phyloP scores from a whole-genome alignment of 2,329 filamentous ascomycete species.

The Microcyclosporella mali region DNA sequence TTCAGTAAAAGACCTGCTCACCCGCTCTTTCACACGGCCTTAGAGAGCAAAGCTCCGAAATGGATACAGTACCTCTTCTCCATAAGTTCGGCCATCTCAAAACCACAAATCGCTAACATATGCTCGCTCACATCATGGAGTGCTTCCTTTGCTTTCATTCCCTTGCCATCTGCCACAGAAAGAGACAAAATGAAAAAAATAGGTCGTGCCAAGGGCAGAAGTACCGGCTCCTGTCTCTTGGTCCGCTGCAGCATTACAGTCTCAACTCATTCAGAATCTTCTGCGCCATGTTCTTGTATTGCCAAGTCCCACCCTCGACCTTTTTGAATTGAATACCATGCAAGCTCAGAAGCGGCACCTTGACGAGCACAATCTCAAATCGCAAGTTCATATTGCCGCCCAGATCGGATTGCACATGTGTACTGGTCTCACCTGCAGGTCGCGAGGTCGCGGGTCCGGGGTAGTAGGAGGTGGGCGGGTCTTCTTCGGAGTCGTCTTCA shows the following conservation, averaged over 20 bases:
- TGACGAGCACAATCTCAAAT: constrained; percentile 97
- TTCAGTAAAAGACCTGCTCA: too few species aligned
- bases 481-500: constrained; percentile 28
- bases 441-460: constrained; percentile 32
- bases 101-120: too few species aligned
- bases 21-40: too few species aligned
- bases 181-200: neutral
- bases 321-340: constrained; percentile 99
- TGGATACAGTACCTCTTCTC: too few species aligned
- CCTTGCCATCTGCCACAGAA: neutral
- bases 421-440: constrained; percentile 77
- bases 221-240: constrained; percentile 4
- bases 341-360: constrained; percentile 84
- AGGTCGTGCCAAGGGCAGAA: constrained; percentile 2
- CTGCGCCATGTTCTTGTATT: constrained; percentile 97
- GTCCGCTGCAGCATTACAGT: constrained; percentile 58
- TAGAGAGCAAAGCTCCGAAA: too few species aligned
- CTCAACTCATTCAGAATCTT: constrained; percentile 83
- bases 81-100: too few species aligned
- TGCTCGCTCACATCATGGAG: too few species aligned
- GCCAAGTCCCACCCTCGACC: constrained; percentile 90
- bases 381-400: constrained; percentile 76
- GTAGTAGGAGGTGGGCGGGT: constrained; percentile 14
- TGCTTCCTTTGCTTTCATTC: neutral
- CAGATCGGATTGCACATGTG: constrained; percentile 83